These are phyloP conservation scores for Beauveria pseudobassiana DNA, from an alignment of 2,329 filamentous ascomycete genomes.

Conservation along the genomic window DNA sequence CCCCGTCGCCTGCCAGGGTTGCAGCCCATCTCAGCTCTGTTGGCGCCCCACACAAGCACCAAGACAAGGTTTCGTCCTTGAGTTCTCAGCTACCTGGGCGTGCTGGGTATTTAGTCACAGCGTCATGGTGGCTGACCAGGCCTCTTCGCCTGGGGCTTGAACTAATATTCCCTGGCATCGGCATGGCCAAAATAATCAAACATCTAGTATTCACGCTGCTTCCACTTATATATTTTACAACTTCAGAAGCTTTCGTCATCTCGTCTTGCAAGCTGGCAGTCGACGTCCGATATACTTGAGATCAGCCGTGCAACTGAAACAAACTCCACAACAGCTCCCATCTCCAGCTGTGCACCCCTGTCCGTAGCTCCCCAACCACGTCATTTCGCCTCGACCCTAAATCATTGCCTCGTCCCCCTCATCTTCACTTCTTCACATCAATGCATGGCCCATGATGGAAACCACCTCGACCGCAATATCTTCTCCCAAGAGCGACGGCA, in stretches of 20 bases:
- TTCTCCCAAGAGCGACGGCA: conserved; percentile 6
- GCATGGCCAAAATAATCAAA: background rate
- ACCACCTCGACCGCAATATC: background rate
- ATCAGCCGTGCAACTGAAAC: background rate
- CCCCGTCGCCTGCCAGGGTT: background rate
- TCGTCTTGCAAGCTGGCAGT: background rate
- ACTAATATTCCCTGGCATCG: background rate
- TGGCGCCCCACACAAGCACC: background rate
- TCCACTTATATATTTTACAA: too few relatives aligned
- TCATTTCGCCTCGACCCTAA: background rate
- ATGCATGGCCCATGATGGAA: background rate
- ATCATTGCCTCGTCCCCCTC: background rate
- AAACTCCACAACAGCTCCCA: conserved; percentile 8
- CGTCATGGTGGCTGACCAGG: background rate
- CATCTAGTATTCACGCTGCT: background rate
- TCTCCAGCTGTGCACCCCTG: background rate
- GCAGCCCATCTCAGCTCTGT: background rate
- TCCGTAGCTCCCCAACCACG: background rate
- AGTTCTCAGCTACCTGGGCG: background rate
- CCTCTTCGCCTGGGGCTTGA: background rate
- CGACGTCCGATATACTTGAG: background rate
- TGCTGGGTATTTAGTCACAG: background rate
- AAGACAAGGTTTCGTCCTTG: background rate
- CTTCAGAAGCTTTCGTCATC: too few relatives aligned
- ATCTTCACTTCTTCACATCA: background rate